Conservation (phyloP, 371 early-diverging fungal genomes). For the Mucor velutinosus region DNA sequence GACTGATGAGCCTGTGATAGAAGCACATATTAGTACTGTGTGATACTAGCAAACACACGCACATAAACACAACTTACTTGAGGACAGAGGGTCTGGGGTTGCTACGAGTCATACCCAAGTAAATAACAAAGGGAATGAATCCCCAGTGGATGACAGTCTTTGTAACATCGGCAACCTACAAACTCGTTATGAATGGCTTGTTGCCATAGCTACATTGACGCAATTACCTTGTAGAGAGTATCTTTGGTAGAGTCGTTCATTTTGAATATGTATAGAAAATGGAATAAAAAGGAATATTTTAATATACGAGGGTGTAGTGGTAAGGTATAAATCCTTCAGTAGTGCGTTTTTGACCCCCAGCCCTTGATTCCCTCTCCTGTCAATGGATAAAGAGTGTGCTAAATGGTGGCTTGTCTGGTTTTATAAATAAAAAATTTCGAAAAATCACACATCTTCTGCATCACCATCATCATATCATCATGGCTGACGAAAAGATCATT, state of each 20-base stretch:
- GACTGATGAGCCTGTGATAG: slow-evolving; percentile 43
- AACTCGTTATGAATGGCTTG: neutral
- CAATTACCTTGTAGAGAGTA: slow-evolving; percentile 47
- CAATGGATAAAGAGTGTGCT: neutral
- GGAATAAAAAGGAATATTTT: slow-evolving; percentile 12
- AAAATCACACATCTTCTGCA: neutral
- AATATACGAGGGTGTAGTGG: neutral
- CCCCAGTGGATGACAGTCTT: slow-evolving; percentile 70
- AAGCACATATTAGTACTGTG: neutral
- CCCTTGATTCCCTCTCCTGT: neutral
- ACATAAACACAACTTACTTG: slow-evolving; percentile 30
- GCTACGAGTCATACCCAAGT: slow-evolving; percentile 64
- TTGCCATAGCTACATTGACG: neutral
- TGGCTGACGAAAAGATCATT: slow-evolving; percentile 38
- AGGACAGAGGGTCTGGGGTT: slow-evolving; percentile 65
- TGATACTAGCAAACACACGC: neutral
- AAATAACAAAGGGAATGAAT: slow-evolving; percentile 69
- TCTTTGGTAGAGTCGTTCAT: slow-evolving; percentile 61
- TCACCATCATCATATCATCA: neutral
- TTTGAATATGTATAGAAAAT: slow-evolving; percentile 9
- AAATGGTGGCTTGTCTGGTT: slow-evolving; percentile 12
- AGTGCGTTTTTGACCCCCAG: slow-evolving; percentile 1
- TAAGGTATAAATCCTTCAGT: neutral
- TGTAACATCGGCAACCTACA: slow-evolving; percentile 55
- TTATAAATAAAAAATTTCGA: neutral